Evolutionary conservation across 805 yeast genomes (phyloP).

Genomic region (Yarrowia sp.): DNA sequence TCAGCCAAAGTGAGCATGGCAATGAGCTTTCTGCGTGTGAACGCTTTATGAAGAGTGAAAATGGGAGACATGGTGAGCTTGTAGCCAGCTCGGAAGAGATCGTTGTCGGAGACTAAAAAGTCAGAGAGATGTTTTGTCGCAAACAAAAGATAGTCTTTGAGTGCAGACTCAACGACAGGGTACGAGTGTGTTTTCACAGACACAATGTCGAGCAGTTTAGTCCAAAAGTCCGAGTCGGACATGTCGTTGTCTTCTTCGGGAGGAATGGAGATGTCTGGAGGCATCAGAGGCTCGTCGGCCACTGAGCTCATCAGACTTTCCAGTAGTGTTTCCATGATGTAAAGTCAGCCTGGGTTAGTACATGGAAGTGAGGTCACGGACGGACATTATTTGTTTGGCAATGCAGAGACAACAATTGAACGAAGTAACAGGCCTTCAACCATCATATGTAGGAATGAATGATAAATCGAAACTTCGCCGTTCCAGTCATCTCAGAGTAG

Average conservation of each 20-base stretch:
- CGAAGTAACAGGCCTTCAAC: no score
- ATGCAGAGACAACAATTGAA: no score
- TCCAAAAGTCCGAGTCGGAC: conserved; percentile 11
- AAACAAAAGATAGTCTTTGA: conserved; percentile 9
- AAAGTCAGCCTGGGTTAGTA: background rate
- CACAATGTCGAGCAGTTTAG: background rate
- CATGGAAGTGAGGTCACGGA: no score
- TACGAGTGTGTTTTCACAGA: background rate
- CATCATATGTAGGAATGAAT: no score
- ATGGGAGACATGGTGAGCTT: conserved; percentile 48
- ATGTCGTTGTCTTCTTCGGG: conserved; percentile 7
- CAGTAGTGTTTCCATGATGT: conserved; percentile 6
- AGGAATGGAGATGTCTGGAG: background rate
- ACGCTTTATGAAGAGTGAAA: conserved; percentile 51
- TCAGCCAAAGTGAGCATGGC: conserved; percentile 38
- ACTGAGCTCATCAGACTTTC: background rate
- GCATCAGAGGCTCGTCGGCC: background rate
- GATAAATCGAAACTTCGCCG: no score
- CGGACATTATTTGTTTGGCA: no score
- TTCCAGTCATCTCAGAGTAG: no score
- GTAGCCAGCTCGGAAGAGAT: conserved; percentile 40
- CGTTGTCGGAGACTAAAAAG: background rate
- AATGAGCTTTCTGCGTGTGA: conserved; percentile 42
- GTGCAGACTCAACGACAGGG: background rate
- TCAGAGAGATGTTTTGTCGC: background rate